Conservation (phyloP, 1,284 basidiomycete genomes). For the Trichosporon faecale region DNA sequence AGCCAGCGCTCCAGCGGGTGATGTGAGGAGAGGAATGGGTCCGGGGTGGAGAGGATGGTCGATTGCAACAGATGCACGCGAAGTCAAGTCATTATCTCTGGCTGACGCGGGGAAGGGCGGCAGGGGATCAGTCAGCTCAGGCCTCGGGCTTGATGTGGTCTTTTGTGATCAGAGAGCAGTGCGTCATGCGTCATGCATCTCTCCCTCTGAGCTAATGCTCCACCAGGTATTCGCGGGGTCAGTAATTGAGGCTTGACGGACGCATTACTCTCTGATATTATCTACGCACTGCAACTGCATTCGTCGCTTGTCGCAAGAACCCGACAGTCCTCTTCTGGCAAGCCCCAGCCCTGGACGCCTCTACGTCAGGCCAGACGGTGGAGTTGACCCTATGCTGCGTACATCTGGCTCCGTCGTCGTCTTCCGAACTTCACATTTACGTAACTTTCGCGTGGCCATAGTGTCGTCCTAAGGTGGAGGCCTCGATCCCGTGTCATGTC, state of each 20-base stretch:
- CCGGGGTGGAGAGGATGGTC: not conserved
- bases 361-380: too few relatives aligned
- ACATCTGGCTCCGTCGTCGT: not conserved
- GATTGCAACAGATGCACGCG: slow-evolving; percentile 1
- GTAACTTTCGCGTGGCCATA: not conserved
- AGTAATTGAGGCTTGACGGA: not conserved
- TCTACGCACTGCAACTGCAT: not conserved
- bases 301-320: not conserved
- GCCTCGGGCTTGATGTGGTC: not conserved
- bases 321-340: not conserved
- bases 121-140: too few relatives aligned
- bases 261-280: not conserved
- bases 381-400: too few relatives aligned
- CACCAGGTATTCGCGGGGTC: not conserved
- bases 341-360: not conserved
- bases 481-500: not conserved
- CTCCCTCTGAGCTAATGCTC: not conserved
- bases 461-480: not conserved
- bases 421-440: not conserved
- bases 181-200: not conserved
- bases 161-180: not conserved
- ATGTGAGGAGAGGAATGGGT: not conserved
- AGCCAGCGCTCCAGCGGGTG: not conserved
- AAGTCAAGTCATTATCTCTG: not conserved
- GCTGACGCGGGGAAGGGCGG: not conserved